Percentiles rank a stretch among this genome's conserved stretches.
These are phyloP conservation scores for Tulasnella sp. DNA, from an alignment of 768 basidiomycete genomes.

Conservation along the genomic window DNA sequence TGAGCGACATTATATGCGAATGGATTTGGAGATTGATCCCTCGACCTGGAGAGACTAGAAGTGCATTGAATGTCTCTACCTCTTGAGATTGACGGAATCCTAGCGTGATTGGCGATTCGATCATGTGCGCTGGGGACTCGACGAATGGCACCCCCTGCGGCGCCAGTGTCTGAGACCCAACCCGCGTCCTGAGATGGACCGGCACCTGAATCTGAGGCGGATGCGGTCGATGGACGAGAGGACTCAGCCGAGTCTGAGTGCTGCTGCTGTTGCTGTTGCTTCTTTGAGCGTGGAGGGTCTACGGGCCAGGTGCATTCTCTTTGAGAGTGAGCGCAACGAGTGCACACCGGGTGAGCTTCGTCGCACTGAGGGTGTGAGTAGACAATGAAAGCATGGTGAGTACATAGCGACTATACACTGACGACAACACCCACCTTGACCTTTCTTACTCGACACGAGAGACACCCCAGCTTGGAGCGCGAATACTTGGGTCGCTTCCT, in stretches of 20 bases:
- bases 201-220: constrained; percentile 6
- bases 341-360: constrained; percentile 77
- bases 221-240: not conserved
- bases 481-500: constrained; percentile 81
- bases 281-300: constrained; percentile 12
- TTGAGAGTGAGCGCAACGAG: constrained; percentile 74
- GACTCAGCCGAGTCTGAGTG: not conserved
- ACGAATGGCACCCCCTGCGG: constrained; percentile 5
- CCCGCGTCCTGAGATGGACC: constrained; percentile 11
- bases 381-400: not conserved
- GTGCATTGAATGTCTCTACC: constrained; percentile 7
- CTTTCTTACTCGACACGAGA: constrained; percentile 88
- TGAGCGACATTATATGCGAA: constrained; percentile 9
- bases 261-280: not conserved
- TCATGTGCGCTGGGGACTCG: not conserved
- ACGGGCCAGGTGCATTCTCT: constrained; percentile 35
- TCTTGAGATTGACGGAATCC: not conserved
- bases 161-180: constrained; percentile 2
- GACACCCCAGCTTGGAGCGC: constrained; percentile 85
- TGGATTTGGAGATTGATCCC: constrained; percentile 12
- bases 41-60: constrained; percentile 1
- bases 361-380: constrained; percentile 50
- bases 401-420: constrained; percentile 1
- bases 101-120: constrained; percentile 1
- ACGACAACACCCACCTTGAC: constrained; percentile 61